phyloP scores from a whole-genome alignment of 1,139 yeast genomes.

The Debaryomyces nepalensis region DNA sequence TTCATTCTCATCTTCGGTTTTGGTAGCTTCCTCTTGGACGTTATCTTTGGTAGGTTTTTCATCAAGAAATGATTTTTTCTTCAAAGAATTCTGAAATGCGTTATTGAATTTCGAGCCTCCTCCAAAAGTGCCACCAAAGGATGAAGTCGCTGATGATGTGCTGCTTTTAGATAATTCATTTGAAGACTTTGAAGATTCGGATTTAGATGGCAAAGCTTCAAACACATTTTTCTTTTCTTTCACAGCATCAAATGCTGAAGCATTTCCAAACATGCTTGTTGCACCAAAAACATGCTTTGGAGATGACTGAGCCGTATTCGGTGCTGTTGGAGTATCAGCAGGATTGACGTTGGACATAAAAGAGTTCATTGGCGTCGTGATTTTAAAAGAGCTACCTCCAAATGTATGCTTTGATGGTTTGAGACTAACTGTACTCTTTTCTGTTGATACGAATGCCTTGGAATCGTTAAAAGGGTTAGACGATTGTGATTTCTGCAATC shows the following conservation, averaged over 20 bases:
- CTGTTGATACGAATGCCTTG: neutral
- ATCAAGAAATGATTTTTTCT: slow-evolving; percentile 62
- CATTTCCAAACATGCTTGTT: slow-evolving; percentile 61
- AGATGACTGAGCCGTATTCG: slow-evolving; percentile 15
- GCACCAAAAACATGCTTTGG: slow-evolving; percentile 48
- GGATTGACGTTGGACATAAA: slow-evolving; percentile 20
- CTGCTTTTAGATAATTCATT: slow-evolving; percentile 14
- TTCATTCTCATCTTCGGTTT: slow-evolving; percentile 10
- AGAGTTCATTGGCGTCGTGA: slow-evolving; percentile 29
- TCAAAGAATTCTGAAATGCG: slow-evolving; percentile 55
- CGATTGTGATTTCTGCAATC: neutral
- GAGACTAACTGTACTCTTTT: slow-evolving; percentile 11
- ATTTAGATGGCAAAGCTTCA: slow-evolving; percentile 28
- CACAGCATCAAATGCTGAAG: slow-evolving; percentile 25
- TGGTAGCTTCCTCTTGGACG: slow-evolving; percentile 16
- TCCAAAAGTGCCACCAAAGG: slow-evolving; percentile 52
- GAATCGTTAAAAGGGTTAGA: neutral
- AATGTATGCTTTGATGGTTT: slow-evolving; percentile 29
- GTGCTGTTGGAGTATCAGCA: slow-evolving; percentile 16
- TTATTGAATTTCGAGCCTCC: slow-evolving; percentile 61
- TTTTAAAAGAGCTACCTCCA: slow-evolving; percentile 32
- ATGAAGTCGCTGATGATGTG: slow-evolving; percentile 14
- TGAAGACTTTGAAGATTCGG: slow-evolving; percentile 13
- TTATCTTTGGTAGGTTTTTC: slow-evolving; percentile 25
- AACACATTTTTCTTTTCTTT: slow-evolving; percentile 42